A percentile compares a stretch with the other conserved stretches of the same genome.
phyloP scores from a whole-genome alignment of 176 grass and related monocot species.

The Musa troglodytarum region DNA sequence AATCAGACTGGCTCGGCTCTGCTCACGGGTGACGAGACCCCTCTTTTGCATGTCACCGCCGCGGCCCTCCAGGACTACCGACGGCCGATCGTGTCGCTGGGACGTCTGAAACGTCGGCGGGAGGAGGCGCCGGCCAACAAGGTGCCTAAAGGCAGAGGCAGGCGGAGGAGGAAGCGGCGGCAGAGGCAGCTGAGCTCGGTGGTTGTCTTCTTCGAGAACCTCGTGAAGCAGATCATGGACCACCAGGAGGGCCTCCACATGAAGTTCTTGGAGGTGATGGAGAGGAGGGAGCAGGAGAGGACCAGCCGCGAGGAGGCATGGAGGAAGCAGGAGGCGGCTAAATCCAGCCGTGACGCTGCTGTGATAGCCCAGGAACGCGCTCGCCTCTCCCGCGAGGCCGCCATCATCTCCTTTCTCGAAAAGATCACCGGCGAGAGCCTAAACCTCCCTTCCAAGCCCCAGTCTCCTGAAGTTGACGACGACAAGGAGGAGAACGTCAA shows the following conservation, averaged over 20 bases:
- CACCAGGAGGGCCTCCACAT: slow-evolving; percentile 90
- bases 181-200: slow-evolving; percentile 63
- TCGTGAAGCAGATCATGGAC: slow-evolving; percentile 80
- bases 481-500: slow-evolving; percentile 2
- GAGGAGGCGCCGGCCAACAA: background rate
- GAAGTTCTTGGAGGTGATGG: slow-evolving; percentile 77
- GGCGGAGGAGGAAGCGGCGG: slow-evolving; percentile 53
- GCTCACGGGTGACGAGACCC: slow-evolving; percentile 15
- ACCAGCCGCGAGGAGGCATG: slow-evolving; percentile 63
- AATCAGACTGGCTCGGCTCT: slow-evolving; percentile 15
- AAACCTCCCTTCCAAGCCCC: slow-evolving; percentile 25
- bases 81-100: background rate
- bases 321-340: slow-evolving; percentile 67
- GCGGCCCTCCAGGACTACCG: background rate
- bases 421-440: slow-evolving; percentile 68
- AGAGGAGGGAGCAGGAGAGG: slow-evolving; percentile 65
- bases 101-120: slow-evolving; percentile 8
- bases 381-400: slow-evolving; percentile 57
- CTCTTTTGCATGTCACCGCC: background rate
- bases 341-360: slow-evolving; percentile 48
- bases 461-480: background rate
- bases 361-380: slow-evolving; percentile 53
- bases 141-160: slow-evolving; percentile 3
- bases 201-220: slow-evolving; percentile 67
- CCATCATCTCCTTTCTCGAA: slow-evolving; percentile 72